phyloP scores from a whole-genome alignment of 768 basidiomycete species.

The Paxillus ammoniavirescens region DNA sequence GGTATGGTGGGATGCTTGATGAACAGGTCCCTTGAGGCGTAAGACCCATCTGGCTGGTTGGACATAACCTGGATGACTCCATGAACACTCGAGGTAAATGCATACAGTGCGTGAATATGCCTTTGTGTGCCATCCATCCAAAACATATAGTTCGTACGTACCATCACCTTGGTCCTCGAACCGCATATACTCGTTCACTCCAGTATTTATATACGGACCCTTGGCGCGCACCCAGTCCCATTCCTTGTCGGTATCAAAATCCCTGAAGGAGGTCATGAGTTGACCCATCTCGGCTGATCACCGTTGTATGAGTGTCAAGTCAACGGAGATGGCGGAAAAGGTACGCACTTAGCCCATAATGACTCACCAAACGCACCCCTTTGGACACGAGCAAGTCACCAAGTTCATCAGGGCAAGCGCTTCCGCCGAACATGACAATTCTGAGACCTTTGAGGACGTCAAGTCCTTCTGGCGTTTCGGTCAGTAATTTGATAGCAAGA shows the following conservation, averaged over 20 bases:
- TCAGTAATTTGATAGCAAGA: constrained; percentile 42
- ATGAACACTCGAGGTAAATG: background rate
- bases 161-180: constrained; percentile 42
- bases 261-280: constrained; percentile 47
- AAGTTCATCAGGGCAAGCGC: constrained; percentile 52
- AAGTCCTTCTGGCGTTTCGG: constrained; percentile 46
- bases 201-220: constrained; percentile 16
- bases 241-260: constrained; percentile 48
- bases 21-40: constrained; percentile 56
- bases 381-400: constrained; percentile 47
- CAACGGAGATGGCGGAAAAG: background rate
- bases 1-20: constrained; percentile 43
- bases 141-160: constrained; percentile 47
- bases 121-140: constrained; percentile 52
- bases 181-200: constrained; percentile 34
- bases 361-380: constrained; percentile 48
- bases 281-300: constrained; percentile 32
- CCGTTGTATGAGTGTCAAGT: background rate
- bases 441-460: constrained; percentile 42
- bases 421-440: constrained; percentile 51
- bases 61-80: constrained; percentile 18
- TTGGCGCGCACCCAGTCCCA: constrained; percentile 54
- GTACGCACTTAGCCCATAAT: constrained; percentile 48
- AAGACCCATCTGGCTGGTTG: constrained; percentile 52
- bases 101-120: constrained; percentile 24